phyloP scores from a whole-genome alignment of 2,329 filamentous ascomycete genomes.

The Triangularia setosa region DNA sequence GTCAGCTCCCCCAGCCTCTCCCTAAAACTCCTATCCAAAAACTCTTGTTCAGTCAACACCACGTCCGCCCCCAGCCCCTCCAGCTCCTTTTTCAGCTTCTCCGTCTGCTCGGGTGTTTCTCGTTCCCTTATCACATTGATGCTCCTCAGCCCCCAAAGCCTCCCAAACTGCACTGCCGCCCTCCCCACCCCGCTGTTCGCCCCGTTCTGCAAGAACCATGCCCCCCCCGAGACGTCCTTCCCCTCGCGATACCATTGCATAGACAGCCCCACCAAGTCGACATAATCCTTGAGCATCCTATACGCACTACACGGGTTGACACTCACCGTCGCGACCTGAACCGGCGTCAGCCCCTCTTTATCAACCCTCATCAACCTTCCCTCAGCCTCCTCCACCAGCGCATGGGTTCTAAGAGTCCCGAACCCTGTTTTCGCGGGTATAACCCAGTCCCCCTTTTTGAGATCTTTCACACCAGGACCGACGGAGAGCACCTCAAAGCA shows the following conservation, averaged over 20 bases:
- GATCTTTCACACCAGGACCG: slow-evolving; percentile 50
- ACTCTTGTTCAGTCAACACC: slow-evolving; percentile 54
- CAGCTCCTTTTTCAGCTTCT: slow-evolving; percentile 52
- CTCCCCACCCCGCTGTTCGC: slow-evolving; percentile 92
- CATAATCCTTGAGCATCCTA: slow-evolving; percentile 84
- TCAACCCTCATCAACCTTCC: slow-evolving; percentile 60
- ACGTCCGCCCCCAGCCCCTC: slow-evolving; percentile 52
- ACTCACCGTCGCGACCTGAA: slow-evolving; percentile 81
- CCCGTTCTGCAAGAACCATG: slow-evolving; percentile 97
- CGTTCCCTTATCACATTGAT: slow-evolving; percentile 85
- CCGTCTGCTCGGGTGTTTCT: slow-evolving; percentile 59
- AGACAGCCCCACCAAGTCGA: slow-evolving; percentile 42
- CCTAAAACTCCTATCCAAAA: slow-evolving; percentile 56
- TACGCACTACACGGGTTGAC: slow-evolving; percentile 96
- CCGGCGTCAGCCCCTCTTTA: slow-evolving; percentile 63
- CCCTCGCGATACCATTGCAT: slow-evolving; percentile 43
- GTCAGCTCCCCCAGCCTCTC: slow-evolving; percentile 63
- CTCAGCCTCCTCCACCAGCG: slow-evolving; percentile 53
- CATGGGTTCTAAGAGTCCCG: slow-evolving; percentile 94
- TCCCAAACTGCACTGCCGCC: slow-evolving; percentile 83
- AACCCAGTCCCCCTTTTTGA: slow-evolving; percentile 85
- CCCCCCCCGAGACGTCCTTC: slow-evolving; percentile 70
- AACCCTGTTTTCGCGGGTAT: slow-evolving; percentile 79
- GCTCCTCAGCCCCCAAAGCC: slow-evolving; percentile 81
- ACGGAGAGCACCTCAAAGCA: slow-evolving; percentile 82